Conservation (phyloP, 169 alveolate genomes). For the Eimeria necatrix region DNA sequence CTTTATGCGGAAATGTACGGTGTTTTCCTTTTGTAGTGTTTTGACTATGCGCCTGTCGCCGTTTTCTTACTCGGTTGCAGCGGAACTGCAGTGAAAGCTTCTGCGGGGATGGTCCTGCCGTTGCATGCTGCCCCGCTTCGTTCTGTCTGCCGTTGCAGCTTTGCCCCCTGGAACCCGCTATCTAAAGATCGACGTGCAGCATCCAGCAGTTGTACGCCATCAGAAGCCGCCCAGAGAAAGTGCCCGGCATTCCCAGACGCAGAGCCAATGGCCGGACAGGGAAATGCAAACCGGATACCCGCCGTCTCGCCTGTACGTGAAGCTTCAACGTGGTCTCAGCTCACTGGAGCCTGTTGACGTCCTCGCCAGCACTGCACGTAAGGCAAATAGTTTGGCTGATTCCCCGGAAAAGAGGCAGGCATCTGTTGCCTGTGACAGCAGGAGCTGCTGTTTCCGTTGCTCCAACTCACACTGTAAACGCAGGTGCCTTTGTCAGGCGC, state of each 20-base stretch:
- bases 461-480: too few relatives aligned
- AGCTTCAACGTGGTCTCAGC: conserved; percentile 57
- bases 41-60: background rate
- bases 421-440: background rate
- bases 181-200: conserved; percentile 57
- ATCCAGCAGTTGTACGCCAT: conserved; percentile 78
- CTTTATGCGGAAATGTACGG: conserved; percentile 64
- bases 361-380: conserved; percentile 50
- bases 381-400: background rate
- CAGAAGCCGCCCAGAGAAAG: conserved; percentile 30
- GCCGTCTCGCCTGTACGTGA: conserved; percentile 70
- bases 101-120: background rate
- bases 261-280: background rate
- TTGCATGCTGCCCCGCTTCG: background rate
- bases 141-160: conserved; percentile 30
- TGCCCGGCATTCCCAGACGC: background rate
- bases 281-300: background rate
- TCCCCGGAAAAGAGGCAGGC: too few relatives aligned
- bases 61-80: background rate
- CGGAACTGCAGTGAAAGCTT: conserved; percentile 11
- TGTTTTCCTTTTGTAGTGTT: background rate
- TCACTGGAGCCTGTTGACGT: conserved; percentile 64
- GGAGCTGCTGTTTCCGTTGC: background rate
- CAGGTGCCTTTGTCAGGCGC: background rate
- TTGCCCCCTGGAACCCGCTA: conserved; percentile 73